These are phyloP conservation scores for Metschnikowia borealis DNA, from an alignment of 805 yeast genomes.

Conservation along the genomic window DNA sequence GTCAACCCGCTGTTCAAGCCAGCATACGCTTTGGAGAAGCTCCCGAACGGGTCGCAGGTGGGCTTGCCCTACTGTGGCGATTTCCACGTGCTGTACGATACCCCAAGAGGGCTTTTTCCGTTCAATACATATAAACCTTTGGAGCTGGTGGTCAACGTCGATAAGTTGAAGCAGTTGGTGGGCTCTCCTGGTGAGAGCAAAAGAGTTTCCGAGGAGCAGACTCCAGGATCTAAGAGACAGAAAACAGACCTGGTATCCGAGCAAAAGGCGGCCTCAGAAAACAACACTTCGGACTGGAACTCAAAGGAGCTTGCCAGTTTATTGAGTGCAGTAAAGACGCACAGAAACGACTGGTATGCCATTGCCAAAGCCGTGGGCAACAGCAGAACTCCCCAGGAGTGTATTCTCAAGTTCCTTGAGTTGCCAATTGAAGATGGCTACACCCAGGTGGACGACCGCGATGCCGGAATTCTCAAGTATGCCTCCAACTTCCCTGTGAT, in stretches of 20 bases:
- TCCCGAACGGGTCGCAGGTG: constrained; percentile 39
- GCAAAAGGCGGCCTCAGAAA: neutral
- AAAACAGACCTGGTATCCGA: constrained; percentile 11
- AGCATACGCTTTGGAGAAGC: constrained; percentile 49
- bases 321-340: constrained; percentile 57
- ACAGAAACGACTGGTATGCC: constrained; percentile 74
- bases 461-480: constrained; percentile 62
- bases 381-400: constrained; percentile 68
- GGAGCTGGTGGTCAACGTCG: constrained; percentile 45
- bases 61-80: constrained; percentile 73
- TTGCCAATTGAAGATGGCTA: constrained; percentile 79
- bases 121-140: constrained; percentile 77
- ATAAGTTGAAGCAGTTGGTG: constrained; percentile 30
- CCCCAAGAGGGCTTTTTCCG: constrained; percentile 90
- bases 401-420: constrained; percentile 73
- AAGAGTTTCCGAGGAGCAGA: neutral
- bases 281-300: constrained; percentile 52
- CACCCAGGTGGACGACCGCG: constrained; percentile 50
- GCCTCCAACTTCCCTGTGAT: constrained; percentile 83
- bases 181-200: constrained; percentile 7
- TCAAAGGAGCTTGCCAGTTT: constrained; percentile 57
- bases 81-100: constrained; percentile 73
- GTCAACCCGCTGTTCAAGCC: constrained; percentile 78
- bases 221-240: constrained; percentile 24
- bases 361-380: constrained; percentile 64